Conservation (phyloP, 2,329 filamentous ascomycete species). For the Chaetoscypha palmicola region DNA sequence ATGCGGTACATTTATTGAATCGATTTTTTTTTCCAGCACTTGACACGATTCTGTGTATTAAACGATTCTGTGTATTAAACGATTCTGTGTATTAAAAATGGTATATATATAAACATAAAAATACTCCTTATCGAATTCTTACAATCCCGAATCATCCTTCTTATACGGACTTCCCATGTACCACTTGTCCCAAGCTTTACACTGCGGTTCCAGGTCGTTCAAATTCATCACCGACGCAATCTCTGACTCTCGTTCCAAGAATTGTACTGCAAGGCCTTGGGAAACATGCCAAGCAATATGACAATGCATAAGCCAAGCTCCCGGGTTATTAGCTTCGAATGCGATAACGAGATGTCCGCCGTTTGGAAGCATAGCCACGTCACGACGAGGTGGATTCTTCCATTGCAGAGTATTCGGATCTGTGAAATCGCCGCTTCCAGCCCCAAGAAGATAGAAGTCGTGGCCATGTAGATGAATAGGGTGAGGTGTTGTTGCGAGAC, state of each 20-base stretch:
- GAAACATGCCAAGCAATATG: conserved; percentile 28
- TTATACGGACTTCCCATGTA: conserved; percentile 1
- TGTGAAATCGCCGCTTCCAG: conserved; percentile 38
- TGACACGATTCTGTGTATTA: no score
- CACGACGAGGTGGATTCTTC: conserved; percentile 42
- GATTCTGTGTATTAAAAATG: no score
- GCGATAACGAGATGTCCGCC: conserved; percentile 43
- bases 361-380: conserved; percentile 40
- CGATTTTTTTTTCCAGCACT: no score
- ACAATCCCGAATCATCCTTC: conserved; percentile 10
- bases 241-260: conserved; percentile 12
- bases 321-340: conserved; percentile 43
- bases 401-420: conserved; percentile 35
- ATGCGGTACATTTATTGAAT: no score
- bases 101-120: no score
- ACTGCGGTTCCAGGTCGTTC: neutral
- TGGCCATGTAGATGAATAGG: conserved; percentile 42
- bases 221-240: neutral
- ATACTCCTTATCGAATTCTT: no score
- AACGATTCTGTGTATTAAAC: no score
- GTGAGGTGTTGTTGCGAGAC: conserved; percentile 28
- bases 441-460: conserved; percentile 35
- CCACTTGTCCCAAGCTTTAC: conserved; percentile 8
- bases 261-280: conserved; percentile 16
- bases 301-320: conserved; percentile 44